Conservation (phyloP, 345 rosid genomes). For the Rhodamnia argentea region DNA sequence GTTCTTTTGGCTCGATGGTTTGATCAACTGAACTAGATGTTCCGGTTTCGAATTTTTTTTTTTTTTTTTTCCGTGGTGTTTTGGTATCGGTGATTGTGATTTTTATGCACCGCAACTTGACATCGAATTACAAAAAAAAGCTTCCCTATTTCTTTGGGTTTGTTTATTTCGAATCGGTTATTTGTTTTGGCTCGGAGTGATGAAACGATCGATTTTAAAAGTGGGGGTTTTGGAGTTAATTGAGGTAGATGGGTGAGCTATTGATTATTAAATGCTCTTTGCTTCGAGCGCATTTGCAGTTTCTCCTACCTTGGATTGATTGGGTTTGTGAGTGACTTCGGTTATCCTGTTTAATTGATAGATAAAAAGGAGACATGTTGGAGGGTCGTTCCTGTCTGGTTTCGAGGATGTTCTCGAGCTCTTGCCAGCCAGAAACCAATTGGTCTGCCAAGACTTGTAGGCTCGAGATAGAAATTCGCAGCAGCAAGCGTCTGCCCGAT, state of each 20-base stretch:
- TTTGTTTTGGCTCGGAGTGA: not conserved
- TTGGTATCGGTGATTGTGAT: not conserved
- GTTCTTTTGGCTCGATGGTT: too few relatives aligned
- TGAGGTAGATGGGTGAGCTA: not conserved
- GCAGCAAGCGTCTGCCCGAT: slow-evolving; percentile 37
- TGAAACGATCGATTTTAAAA: not conserved
- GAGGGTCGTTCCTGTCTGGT: slow-evolving; percentile 55
- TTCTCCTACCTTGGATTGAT: not conserved
- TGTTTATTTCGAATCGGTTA: not conserved
- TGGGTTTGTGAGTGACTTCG: not conserved
- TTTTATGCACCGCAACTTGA: not conserved
- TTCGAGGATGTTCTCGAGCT: slow-evolving; percentile 51
- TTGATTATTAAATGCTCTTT: not conserved
- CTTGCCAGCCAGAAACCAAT: slow-evolving; percentile 46
- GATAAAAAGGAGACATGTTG: slow-evolving; percentile 42
- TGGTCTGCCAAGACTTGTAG: slow-evolving; percentile 53
- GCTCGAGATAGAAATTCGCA: slow-evolving; percentile 15
- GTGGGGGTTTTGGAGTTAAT: not conserved
- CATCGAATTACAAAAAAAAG: too few relatives aligned
- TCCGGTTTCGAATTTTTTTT: too few relatives aligned
- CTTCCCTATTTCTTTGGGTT: not conserved
- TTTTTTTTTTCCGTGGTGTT: not conserved
- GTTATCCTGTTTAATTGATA: not conserved
- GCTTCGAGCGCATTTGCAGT: not conserved
- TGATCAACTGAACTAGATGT: too few relatives aligned